Evolutionary conservation across 306 rosid genomes (phyloP).

Genomic region (Crotalaria pallida): DNA sequence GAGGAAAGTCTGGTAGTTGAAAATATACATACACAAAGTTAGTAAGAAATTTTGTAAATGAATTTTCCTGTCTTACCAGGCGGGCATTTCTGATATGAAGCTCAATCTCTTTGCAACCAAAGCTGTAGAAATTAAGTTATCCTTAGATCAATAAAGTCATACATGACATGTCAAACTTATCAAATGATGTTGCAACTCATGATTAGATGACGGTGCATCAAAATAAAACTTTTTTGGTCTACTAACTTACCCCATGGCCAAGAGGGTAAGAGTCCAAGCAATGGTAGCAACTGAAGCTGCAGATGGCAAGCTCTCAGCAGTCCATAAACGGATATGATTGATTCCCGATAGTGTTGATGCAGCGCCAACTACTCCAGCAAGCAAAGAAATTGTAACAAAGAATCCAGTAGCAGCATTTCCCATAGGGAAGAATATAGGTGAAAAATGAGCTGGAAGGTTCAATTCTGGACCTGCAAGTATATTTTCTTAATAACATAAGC

Average conservation of each 20-base stretch:
- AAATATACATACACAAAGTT: not conserved
- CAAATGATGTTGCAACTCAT: too few species aligned
- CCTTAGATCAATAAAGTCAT: conserved; percentile 7
- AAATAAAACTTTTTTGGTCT: too few species aligned
- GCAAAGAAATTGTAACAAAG: conserved; percentile 68
- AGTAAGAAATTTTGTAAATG: not conserved
- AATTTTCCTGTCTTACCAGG: conserved; percentile 49
- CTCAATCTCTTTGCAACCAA: conserved; percentile 83
- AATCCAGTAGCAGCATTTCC: conserved; percentile 96
- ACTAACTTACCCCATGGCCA: conserved; percentile 77
- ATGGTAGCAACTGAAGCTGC: conserved; percentile 69
- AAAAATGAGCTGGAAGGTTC: conserved; percentile 76
- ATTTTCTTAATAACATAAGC: conserved; percentile 23
- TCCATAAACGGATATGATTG: conserved; percentile 72
- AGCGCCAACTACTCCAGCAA: conserved; percentile 90
- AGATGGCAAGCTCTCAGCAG: conserved; percentile 64
- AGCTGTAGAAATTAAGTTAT: conserved; percentile 36
- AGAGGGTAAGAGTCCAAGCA: conserved; percentile 85
- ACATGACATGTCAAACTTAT: not conserved
- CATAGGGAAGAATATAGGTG: conserved; percentile 84
- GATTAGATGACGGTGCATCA: too few species aligned
- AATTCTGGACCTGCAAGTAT: conserved; percentile 60
- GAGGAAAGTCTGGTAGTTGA: not conserved
- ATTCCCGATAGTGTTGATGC: conserved; percentile 69
- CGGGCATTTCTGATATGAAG: conserved; percentile 58